Percentiles rank a stretch among this genome's conserved stretches.
Evolutionary conservation across 176 grass and related monocot species (phyloP).

Genomic region (Musa troglodytarum): DNA sequence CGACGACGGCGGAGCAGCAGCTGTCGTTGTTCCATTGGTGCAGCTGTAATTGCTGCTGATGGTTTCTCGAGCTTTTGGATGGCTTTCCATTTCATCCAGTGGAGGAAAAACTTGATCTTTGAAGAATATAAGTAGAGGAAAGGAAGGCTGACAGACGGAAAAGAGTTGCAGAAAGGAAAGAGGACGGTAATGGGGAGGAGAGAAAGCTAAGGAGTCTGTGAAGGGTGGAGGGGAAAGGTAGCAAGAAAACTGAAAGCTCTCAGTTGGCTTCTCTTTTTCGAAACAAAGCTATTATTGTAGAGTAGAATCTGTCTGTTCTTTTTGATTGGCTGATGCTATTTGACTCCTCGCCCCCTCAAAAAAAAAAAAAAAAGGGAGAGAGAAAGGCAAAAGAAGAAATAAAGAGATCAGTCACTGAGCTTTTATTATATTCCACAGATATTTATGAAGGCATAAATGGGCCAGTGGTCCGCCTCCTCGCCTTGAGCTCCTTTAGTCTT

Average conservation of each 20-base stretch:
- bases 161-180: background rate
- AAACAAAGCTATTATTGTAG: background rate
- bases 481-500: background rate
- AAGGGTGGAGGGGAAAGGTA: too few relatives aligned
- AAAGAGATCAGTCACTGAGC: background rate
- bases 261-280: background rate
- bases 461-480: background rate
- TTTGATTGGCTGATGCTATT: background rate
- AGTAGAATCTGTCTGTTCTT: background rate
- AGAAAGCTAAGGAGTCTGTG: too few relatives aligned
- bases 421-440: background rate
- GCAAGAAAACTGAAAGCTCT: background rate
- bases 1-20: slow-evolving; percentile 4
- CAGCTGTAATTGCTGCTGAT: background rate
- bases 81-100: background rate
- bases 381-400: background rate
- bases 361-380: background rate
- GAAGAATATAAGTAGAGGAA: too few relatives aligned
- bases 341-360: background rate
- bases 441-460: background rate
- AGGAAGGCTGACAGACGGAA: background rate
- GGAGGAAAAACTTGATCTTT: background rate
- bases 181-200: background rate
- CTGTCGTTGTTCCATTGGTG: background rate
- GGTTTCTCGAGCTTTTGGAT: background rate